Evolutionary conservation across 2,329 filamentous ascomycete genomes (phyloP).

Genomic region (Periconia sp.): DNA sequence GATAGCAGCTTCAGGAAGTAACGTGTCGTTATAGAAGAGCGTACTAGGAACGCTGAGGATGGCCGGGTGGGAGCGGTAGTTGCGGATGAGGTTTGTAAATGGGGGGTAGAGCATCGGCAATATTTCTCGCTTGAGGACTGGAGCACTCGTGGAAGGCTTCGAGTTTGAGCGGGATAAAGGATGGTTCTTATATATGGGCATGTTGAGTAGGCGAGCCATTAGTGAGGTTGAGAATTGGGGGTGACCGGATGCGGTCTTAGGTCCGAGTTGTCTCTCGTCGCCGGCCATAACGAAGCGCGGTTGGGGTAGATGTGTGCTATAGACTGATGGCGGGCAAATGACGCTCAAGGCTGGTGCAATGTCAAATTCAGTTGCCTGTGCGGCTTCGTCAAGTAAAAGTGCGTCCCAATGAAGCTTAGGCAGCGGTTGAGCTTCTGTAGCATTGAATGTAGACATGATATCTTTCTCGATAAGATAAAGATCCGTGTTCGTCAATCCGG

Average conservation of each 20-base stretch:
- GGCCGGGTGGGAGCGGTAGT: conserved; percentile 55
- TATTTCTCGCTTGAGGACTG: conserved; percentile 39
- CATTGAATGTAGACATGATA: conserved; percentile 38
- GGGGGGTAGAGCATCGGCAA: conserved; percentile 51
- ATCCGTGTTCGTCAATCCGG: conserved; percentile 51
- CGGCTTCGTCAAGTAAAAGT: conserved; percentile 54
- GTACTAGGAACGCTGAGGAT: conserved; percentile 51
- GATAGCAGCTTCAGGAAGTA: conserved; percentile 47
- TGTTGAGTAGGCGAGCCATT: conserved; percentile 50
- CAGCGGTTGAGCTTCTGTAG: conserved; percentile 16
- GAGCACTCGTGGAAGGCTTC: conserved; percentile 28
- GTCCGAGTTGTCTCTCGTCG: conserved; percentile 53
- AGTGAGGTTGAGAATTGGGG: conserved; percentile 45
- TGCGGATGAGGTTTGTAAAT: conserved; percentile 52
- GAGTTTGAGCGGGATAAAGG: conserved; percentile 46
- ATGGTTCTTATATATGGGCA: conserved; percentile 47
- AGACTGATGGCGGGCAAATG: conserved; percentile 41
- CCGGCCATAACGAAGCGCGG: conserved; percentile 55
- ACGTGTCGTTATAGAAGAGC: conserved; percentile 53
- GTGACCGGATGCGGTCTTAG: conserved; percentile 44
- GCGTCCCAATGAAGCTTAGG: conserved; percentile 50
- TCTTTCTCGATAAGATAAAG: conserved; percentile 46
- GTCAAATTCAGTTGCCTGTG: conserved; percentile 53
- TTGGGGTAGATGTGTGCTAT: conserved; percentile 22
- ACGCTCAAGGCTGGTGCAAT: conserved; percentile 49